Conservation (phyloP, 202 grass and related monocot species). For the Carex sylvatica region DNA sequence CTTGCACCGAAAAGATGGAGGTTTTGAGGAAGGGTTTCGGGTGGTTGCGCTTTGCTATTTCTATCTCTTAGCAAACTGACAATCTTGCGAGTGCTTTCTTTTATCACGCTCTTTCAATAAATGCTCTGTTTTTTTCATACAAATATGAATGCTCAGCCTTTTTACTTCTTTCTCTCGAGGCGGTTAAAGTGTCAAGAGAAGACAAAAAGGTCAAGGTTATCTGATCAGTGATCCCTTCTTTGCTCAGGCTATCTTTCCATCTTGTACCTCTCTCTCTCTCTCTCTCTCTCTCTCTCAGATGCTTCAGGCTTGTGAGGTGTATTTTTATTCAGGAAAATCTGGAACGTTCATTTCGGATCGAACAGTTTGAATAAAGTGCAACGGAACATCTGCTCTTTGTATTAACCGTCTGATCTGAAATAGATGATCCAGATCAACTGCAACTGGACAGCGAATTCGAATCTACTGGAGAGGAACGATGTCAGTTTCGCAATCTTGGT, state of each 20-base stretch:
- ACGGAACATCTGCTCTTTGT: no score
- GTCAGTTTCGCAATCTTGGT: neutral
- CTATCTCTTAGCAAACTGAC: constrained; percentile 4
- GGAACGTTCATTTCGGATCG: neutral
- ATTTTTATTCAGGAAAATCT: neutral
- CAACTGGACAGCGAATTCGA: neutral
- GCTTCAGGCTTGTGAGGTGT: neutral
- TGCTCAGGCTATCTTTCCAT: neutral
- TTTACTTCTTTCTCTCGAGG: neutral
- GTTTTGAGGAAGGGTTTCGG: neutral
- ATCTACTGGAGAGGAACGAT: neutral
- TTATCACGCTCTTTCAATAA: neutral
- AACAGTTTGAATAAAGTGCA: neutral
- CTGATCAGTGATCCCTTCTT: neutral
- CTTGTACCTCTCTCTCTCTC: neutral
- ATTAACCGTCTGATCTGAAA: neutral
- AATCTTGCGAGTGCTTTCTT: neutral
- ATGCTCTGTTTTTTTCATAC: constrained; percentile 18
- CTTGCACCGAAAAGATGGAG: neutral
- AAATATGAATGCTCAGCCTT: neutral
- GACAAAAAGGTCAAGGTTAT: neutral
- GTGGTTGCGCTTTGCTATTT: neutral
- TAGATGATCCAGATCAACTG: neutral
- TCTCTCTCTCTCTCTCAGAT: neutral
- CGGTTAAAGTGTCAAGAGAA: constrained; percentile 15